phyloP scores from a whole-genome alignment of 139 green algal species.

The Edaphochlamys debaryana region DNA sequence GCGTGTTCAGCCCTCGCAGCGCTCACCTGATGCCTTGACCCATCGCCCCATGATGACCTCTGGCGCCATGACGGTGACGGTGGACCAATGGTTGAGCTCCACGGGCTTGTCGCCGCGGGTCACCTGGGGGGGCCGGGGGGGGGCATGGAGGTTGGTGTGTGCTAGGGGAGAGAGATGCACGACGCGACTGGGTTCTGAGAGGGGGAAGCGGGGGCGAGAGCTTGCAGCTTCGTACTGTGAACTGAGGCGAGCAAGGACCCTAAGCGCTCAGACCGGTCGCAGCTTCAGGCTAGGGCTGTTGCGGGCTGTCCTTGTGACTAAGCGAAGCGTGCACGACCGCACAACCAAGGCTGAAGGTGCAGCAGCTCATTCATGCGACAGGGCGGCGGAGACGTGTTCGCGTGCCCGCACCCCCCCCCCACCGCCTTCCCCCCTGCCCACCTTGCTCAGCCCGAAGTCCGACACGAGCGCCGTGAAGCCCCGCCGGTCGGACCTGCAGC shows the following conservation, averaged over 20 bases:
- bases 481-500: slow-evolving; percentile 18
- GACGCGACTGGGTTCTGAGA: too few species aligned
- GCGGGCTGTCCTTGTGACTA: too few species aligned
- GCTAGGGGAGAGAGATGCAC: too few species aligned
- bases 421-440: neutral
- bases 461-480: slow-evolving; percentile 29
- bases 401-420: too few species aligned
- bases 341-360: too few species aligned
- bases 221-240: too few species aligned
- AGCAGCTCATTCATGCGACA: neutral
- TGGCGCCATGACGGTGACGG: slow-evolving; percentile 21
- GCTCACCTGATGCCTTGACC: slow-evolving; percentile 9
- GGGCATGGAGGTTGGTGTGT: neutral
- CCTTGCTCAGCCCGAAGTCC: slow-evolving; percentile 38
- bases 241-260: neutral
- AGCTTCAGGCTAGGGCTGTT: neutral
- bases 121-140: neutral
- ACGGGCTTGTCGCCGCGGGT: slow-evolving; percentile 8
- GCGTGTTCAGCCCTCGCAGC: too few species aligned
- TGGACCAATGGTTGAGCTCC: slow-evolving; percentile 14
- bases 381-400: too few species aligned
- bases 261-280: neutral
- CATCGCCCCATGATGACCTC: slow-evolving; percentile 27
- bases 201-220: too few species aligned
- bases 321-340: neutral